These are phyloP conservation scores for Blastocystis hominis DNA, from an alignment of 352 stramenopile species.

Conservation along the genomic window DNA sequence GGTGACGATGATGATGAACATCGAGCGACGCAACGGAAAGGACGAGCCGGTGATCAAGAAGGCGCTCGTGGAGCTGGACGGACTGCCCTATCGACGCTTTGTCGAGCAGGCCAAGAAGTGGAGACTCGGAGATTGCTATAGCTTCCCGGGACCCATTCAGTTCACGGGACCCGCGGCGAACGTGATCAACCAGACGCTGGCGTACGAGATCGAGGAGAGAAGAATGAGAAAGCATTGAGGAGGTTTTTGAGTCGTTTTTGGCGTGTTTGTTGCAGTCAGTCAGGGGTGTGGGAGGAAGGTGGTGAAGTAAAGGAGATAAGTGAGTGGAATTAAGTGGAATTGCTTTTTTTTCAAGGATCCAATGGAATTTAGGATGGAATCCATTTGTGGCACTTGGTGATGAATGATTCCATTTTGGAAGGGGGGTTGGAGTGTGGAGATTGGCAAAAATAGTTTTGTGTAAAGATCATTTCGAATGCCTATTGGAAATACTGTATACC, in stretches of 20 bases:
- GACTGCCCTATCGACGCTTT: conserved; percentile 62
- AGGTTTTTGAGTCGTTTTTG: no score
- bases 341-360: no score
- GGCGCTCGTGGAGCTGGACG: conserved; percentile 64
- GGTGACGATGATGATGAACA: conserved; percentile 66
- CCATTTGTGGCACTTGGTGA: no score
- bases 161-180: conserved; percentile 62
- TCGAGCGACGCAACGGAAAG: conserved; percentile 63
- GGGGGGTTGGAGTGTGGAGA: background rate
- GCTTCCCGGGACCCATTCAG: conserved; percentile 64
- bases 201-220: background rate
- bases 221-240: no score
- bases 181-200: conserved; percentile 54
- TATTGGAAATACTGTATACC: conserved; percentile 31
- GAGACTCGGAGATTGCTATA: conserved; percentile 63
- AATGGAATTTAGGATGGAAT: no score
- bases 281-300: no score
- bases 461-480: background rate
- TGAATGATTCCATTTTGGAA: no score
- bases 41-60: conserved; percentile 66
- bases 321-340: no score
- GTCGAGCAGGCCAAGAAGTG: conserved; percentile 62
- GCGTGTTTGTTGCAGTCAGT: no score
- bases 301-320: no score
- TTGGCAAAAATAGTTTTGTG: background rate